Base-by-base conservation (phyloP, 352 stramenopile genomes). In the Globisporangium paddicum region DNA sequence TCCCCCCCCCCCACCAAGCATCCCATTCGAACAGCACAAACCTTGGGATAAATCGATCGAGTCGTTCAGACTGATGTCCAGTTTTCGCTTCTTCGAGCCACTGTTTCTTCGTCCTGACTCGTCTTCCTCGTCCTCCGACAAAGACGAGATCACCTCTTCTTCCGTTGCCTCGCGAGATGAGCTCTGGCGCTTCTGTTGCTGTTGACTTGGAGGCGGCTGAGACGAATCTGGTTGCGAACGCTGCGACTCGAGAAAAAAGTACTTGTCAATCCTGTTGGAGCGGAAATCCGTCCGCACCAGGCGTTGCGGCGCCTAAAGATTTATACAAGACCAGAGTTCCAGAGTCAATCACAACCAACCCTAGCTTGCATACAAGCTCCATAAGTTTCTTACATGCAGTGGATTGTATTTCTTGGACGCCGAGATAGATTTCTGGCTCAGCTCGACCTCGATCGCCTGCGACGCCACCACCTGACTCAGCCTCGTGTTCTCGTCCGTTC, bases 181-280 rank as follows among this genome's bases (percentile, higher is more conserved):
- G 35, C 26, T 63, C 19, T 53, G 35, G 28, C 48, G 47, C 14
- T 58, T 57, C 28, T 51, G 69, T 25, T 38, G 52, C 53, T 47
- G 58, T 9, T 60, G 66, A 21, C 42, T 59, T 18, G 52, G 30
- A 6, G 53, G 40, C 41, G 71, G 68, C 60, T 75, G 68, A 25
- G 67, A 75, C 7, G 58, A 49, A 18, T 71, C 72, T 35, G 71
- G 18, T 19, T 86, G 75, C 19, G 75, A 89, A 55, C 71, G 75
- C 56, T 95, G 85, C 0, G 83, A 95, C 8, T 88, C 73, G 10
- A 93, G 68, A 62, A 90, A 90, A 50, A 70, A 89, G 60, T 86
- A 95, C 56, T 89, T 92, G 66, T 93, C 86, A 19, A 95, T 93
- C n/a, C 82, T 93, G 63, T 81, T 93, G 5, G 84, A 86, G 19